Base-by-base conservation (phyloP, 2,329 filamentous ascomycete genomes). In the Fusarium avenaceum region DNA sequence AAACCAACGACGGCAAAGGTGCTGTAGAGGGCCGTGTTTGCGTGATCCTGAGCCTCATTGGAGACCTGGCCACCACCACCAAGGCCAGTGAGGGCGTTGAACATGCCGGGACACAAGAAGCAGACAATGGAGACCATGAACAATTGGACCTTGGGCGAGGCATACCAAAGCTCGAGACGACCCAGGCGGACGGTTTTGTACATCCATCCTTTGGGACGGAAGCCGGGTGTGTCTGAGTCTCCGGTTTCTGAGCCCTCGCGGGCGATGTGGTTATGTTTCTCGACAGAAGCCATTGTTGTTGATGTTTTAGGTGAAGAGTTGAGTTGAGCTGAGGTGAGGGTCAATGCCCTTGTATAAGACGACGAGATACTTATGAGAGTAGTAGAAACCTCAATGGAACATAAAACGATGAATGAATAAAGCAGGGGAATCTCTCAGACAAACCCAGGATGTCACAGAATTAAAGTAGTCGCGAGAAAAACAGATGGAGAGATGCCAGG, bases 41-140 rank as follows among this genome's bases (percentile, higher is more conserved):
- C 88, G 71, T 90, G 86, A 76, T 91, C 90, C 55, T 76, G 74
- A 49, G 81, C 89, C 24, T 81, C 84, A 10, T 80, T 66, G 74
- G 89, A 81, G 65, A 88, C 76, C 63, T 77, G 76, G 20, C 76
- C 90, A 76, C 83, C 89, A 60, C 88, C 90, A 59, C 90, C 90
- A 35, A 92, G 81, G 63, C 90, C 89, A 63, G 81, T 82, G 59
- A 92, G 80, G 20, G 90, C 88, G 74, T 92, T 92, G 82, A 87
- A 92, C 88, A 92, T 91, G 72, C 90, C 90, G 6, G 90, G 90
- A 75, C 90, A 92, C 64, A 92, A 76, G 82, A 92, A 82, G 73
- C 80, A 82, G 59, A 82, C 79, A 57, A 82, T 69, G 19, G 80
- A 80, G 56, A 94, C 90, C 83, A 94, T 86, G 65, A 91, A 73